A percentile compares a stretch with the other conserved stretches of the same genome.
phyloP scores from a whole-genome alignment of 768 basidiomycete genomes.

The Sporobolomyces pararoseus region DNA sequence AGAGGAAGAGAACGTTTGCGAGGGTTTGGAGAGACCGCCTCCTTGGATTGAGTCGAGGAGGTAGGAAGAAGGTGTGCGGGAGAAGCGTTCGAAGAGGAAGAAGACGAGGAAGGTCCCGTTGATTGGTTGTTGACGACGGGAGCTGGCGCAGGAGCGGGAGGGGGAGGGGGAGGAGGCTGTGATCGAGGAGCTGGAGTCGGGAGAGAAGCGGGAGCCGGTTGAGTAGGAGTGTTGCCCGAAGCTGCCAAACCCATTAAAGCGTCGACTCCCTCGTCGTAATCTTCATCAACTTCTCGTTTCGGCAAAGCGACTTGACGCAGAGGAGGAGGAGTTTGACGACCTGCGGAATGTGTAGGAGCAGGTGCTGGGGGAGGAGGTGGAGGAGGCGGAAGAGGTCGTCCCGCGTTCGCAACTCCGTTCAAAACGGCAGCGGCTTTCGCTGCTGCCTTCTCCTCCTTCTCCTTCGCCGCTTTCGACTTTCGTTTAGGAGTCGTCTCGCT shows the following conservation, averaged over 20 bases:
- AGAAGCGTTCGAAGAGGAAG: neutral
- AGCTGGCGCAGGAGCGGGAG: neutral
- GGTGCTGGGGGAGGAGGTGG: no score
- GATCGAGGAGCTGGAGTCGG: neutral
- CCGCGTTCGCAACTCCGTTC: conserved; percentile 55
- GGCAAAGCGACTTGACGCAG: conserved; percentile 10
- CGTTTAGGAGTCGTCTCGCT: conserved; percentile 34
- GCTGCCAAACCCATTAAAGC: conserved; percentile 68
- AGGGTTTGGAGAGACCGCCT: conserved; percentile 17
- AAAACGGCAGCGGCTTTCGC: conserved; percentile 55
- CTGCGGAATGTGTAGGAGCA: conserved; percentile 53
- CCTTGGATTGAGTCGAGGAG: neutral
- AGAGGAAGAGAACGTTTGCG: conserved; percentile 29
- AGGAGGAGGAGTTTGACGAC: neutral
- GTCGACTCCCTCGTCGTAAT: conserved; percentile 89
- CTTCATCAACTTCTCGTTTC: conserved; percentile 73
- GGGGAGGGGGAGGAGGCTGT: conserved; percentile 4
- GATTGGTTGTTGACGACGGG: neutral
- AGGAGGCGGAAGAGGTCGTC: conserved; percentile 57
- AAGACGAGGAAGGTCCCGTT: neutral
- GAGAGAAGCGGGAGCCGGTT: neutral
- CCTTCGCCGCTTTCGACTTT: conserved; percentile 27
- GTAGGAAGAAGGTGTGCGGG: neutral
- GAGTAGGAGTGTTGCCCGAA: conserved; percentile 9
- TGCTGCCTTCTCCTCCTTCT: conserved; percentile 56